Evolutionary conservation across 495 filamentous ascomycete genomes (phyloP), one percentile per base, ranked within the genome.

Genomic region (Penicillium soppii): DNA sequence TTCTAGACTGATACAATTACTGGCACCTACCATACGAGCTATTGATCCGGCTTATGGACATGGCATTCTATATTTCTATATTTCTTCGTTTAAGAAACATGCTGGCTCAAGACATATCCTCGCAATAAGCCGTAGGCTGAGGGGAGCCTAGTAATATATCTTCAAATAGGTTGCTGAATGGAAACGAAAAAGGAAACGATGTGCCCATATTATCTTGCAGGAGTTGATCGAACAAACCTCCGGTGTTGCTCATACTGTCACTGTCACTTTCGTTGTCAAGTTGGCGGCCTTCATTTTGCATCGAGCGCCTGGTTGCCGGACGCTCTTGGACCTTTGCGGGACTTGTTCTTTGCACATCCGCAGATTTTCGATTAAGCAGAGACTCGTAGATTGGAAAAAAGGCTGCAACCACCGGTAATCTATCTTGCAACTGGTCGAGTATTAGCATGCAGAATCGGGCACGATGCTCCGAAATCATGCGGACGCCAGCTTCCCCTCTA

Each of bases 361-460:
- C 15, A 19, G 16, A 9, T 17, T 22, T 10, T 32, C 22, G 50
- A 1, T 47, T 54, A 8, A 54, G 43, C 5, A 48, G 21, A 6
- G 51, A 35, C 9, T 54, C 51, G 25, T 47, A 54, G 8, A 54
- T 54, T 4, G 51, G 51, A 20, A 35, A 41, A 16, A 38, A 54
- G 20, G 51, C 36, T 4, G 51, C 43, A 16, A 54, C 29, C 5
- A 54, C 37, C 4, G 51, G 44, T 9, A 54, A 47, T 7, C 51
- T 19, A 37, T 54, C 51, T 25, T 48, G 51, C 20, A 54, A 22
- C 15, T 48, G 47, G n/a, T 50, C 33, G 3, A 53, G 43, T 33
- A 62, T 45, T 8, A 43, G 21, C 61, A 64, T 60, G 37, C 61
- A 64, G 16, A 64, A 50, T 13, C 48, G 61, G 3, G 57, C 61